A percentile compares a stretch with the other conserved stretches of the same genome.
Conservation (phyloP, 305 asterid genomes). For the Lippia alba region DNA sequence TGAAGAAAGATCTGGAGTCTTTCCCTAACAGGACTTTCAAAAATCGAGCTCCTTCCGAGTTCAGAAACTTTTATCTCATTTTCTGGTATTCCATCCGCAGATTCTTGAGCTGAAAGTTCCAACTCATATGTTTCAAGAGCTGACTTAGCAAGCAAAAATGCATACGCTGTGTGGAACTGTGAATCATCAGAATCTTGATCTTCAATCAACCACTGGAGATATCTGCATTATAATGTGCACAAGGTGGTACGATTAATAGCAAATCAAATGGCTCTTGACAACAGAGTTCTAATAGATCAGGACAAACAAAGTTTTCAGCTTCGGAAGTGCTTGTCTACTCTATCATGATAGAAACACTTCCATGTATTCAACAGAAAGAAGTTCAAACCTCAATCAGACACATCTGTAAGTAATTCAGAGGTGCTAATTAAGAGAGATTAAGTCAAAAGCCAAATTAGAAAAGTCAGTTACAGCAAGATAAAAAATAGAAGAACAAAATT, state of each 20-base stretch:
- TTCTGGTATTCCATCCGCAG: conserved; percentile 39
- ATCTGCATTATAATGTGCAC: conserved; percentile 53
- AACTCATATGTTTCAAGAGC: conserved; percentile 69
- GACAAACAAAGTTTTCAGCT: conserved; percentile 14
- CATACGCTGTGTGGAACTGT: conserved; percentile 84
- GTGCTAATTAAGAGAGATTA: conserved; percentile 12
- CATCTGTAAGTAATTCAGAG: conserved; percentile 4
- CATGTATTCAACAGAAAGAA: no score
- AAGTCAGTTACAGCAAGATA: not conserved
- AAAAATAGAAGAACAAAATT: conserved; percentile 1
- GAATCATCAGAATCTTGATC: conserved; percentile 81
- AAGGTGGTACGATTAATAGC: conserved; percentile 22
- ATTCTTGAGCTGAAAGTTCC: conserved; percentile 50
- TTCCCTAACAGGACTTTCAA: conserved; percentile 80
- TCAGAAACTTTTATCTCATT: conserved; percentile 49
- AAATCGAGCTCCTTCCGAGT: conserved; percentile 52
- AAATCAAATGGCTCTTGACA: conserved; percentile 18
- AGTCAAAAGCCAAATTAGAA: conserved; percentile 7
- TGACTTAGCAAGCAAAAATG: conserved; percentile 87
- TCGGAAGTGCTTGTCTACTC: not conserved
- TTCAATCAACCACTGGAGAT: conserved; percentile 98
- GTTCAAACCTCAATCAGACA: no score
- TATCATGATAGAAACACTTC: conserved; percentile 1
- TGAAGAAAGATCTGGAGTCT: conserved; percentile 84
- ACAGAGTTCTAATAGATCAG: conserved; percentile 13